Evolutionary conservation across 192 early-diverging fungal genomes (phyloP).

Genomic region (Entomortierella parvispora): DNA sequence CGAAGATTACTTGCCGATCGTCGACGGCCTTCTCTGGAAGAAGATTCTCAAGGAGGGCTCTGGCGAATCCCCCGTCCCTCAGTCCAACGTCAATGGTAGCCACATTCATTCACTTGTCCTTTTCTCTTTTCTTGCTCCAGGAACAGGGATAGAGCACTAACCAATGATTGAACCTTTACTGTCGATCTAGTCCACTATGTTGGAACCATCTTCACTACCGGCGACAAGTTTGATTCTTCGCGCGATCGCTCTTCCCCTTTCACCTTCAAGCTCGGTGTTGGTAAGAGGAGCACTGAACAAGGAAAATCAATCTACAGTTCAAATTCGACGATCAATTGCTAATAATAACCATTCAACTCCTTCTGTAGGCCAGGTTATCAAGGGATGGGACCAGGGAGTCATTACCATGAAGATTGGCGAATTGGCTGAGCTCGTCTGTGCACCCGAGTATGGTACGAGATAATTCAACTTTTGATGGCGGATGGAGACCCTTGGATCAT

Average conservation of each 20-base stretch:
- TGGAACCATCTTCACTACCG: slow-evolving; percentile 68
- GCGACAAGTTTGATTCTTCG: slow-evolving; percentile 57
- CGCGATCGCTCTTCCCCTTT: slow-evolving; percentile 48
- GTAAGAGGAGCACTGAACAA: slow-evolving; percentile 1
- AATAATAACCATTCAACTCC: neutral
- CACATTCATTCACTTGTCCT: neutral
- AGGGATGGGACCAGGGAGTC: slow-evolving; percentile 53
- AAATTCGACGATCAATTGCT: neutral
- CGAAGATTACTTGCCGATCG: slow-evolving; percentile 46
- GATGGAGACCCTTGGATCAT: neutral
- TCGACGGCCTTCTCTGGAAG: slow-evolving; percentile 49
- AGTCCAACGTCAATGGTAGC: slow-evolving; percentile 37
- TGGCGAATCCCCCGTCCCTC: slow-evolving; percentile 32
- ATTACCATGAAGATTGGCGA: slow-evolving; percentile 58
- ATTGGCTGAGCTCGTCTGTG: slow-evolving; percentile 43
- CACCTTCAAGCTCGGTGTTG: slow-evolving; percentile 44
- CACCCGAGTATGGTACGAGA: slow-evolving; percentile 53
- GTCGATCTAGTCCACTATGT: slow-evolving; percentile 69
- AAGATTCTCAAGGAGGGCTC: slow-evolving; percentile 51
- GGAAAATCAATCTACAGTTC: neutral
- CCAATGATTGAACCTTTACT: neutral
- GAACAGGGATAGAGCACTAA: no score
- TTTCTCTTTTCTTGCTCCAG: neutral
- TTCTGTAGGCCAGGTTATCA: slow-evolving; percentile 51
- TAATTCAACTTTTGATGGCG: neutral